Percentiles rank a stretch among this genome's conserved stretches.
These are phyloP conservation scores for Zalaria obscura DNA, from an alignment of 2,329 filamentous ascomycete species.

Conservation along the genomic window DNA sequence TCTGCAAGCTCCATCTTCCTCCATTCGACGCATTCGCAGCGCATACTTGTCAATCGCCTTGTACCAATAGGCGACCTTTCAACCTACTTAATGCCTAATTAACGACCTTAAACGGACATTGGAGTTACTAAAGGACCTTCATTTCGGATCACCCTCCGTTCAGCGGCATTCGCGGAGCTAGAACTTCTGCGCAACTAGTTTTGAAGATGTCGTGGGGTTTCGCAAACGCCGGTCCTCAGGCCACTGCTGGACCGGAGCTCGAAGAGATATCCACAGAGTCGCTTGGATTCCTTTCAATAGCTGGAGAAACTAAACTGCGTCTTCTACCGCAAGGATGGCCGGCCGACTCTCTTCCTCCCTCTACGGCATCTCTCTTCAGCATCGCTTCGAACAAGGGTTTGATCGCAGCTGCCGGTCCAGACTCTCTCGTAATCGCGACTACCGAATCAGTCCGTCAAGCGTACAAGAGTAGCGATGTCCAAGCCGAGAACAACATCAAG, in stretches of 20 bases:
- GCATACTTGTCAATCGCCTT: no score
- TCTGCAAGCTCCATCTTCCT: no score
- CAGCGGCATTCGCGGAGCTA: no score
- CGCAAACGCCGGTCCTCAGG: conserved; percentile 29
- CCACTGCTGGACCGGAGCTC: conserved; percentile 50
- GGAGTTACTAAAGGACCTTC: no score
- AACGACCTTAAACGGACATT: no score
- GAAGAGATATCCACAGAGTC: conserved; percentile 70
- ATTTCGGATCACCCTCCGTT: no score
- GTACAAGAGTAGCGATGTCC: conserved; percentile 32
- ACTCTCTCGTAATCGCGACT: conserved; percentile 59
- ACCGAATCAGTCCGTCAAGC: conserved; percentile 67
- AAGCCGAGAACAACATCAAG: conserved; percentile 48
- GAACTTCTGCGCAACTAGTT: no score
- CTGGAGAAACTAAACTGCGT: conserved; percentile 69
- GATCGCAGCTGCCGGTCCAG: conserved; percentile 75
- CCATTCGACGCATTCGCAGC: no score
- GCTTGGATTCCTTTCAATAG: conserved; percentile 68
- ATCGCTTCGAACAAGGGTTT: conserved; percentile 69
- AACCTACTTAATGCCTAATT: no score
- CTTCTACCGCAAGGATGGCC: conserved; percentile 68
- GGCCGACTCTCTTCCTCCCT: conserved; percentile 49
- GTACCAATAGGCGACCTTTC: no score
- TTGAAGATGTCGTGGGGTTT: conserved; percentile 51
- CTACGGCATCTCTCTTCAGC: conserved; percentile 70